Base-by-base conservation (phyloP, 192 early-diverging fungal genomes). In the Umbelopsis sp. region DNA sequence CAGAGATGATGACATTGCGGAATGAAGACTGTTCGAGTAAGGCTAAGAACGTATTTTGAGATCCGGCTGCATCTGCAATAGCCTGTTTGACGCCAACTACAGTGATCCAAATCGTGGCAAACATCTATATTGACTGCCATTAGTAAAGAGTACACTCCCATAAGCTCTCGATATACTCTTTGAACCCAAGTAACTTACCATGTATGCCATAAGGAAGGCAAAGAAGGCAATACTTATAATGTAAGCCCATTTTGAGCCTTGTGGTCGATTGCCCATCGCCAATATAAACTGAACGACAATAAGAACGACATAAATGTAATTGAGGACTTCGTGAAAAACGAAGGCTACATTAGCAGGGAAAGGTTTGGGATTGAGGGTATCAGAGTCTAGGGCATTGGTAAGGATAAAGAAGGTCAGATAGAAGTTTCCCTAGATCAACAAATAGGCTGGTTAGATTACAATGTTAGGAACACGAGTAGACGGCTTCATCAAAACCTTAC, bases 181-280 rank as follows among this genome's bases (percentile, higher is more conserved):
- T 23, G 30, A 16, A 35, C 0, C 0, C 18, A 27, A 2, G 20
- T 68, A 10, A 44, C 50, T 69, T 51, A 51, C 16, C 49, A 78
- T 66, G 47, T 78, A 78, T 6, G 49, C 76, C 75, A 84, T 85
- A 30, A 88, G 77, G 9, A 85, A 9, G n/a, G 80, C 78, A 75
- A 83, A 87, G 58, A 85, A 78, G n/a, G 76, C 25, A 85, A 95
- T 94, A 47, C 85, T 88, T 22, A 84, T 69, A 35, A 84, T 87
- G 72, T 95, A 96, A 35, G 96, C 85, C 48, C 81, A 82, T 80
- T 87, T 92, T 22, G 86, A 76, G n/a, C 94, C 97, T 78, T 98
- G 94, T 53, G 97, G 97, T 46, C 96, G 87, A 80, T 99, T 99
- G 70, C 97, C 97, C 74, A 99, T 81, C 71, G 95, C 91, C 21